Percentiles rank a stretch among this genome's conserved stretches.
Evolutionary conservation across 345 rosid genomes (phyloP).

Genomic region (Salix brachista): DNA sequence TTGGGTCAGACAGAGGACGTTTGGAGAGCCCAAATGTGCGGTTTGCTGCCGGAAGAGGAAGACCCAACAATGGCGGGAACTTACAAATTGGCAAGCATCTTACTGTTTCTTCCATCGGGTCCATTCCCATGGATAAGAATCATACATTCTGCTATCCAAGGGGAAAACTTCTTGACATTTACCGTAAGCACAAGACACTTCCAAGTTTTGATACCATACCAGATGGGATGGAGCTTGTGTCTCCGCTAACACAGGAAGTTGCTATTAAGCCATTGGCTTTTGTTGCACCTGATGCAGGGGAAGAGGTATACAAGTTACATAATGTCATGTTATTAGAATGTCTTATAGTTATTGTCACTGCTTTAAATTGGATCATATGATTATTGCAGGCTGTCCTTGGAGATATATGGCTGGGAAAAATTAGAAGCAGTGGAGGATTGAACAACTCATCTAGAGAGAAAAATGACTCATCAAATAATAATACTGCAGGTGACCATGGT

Average conservation of each 20-base stretch:
- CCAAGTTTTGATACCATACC: neutral
- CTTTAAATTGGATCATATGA: neutral
- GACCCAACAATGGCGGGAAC: slow-evolving; percentile 20
- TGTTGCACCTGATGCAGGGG: slow-evolving; percentile 17
- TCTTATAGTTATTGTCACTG: neutral
- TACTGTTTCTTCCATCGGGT: slow-evolving; percentile 15
- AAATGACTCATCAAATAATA: slow-evolving; percentile 7
- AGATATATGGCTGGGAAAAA: slow-evolving; percentile 24
- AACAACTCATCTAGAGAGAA: neutral
- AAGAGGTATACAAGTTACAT: slow-evolving; percentile 12
- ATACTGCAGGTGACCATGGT: slow-evolving; percentile 3
- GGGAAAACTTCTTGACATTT: slow-evolving; percentile 30
- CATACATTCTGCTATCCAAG: slow-evolving; percentile 22
- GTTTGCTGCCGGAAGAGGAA: slow-evolving; percentile 26
- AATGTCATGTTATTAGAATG: too few species aligned
- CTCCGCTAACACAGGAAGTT: slow-evolving; percentile 9
- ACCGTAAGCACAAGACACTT: slow-evolving; percentile 9
- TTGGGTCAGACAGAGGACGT: slow-evolving; percentile 27
- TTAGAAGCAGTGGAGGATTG: slow-evolving; percentile 8
- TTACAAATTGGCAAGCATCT: slow-evolving; percentile 10
- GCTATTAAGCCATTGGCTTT: slow-evolving; percentile 22
- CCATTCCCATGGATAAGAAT: slow-evolving; percentile 9
- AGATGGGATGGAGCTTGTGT: slow-evolving; percentile 14
- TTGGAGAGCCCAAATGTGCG: slow-evolving; percentile 9
- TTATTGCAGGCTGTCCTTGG: slow-evolving; percentile 9